Conservation (phyloP, 345 rosid species). For the Arabis hirsuta region DNA sequence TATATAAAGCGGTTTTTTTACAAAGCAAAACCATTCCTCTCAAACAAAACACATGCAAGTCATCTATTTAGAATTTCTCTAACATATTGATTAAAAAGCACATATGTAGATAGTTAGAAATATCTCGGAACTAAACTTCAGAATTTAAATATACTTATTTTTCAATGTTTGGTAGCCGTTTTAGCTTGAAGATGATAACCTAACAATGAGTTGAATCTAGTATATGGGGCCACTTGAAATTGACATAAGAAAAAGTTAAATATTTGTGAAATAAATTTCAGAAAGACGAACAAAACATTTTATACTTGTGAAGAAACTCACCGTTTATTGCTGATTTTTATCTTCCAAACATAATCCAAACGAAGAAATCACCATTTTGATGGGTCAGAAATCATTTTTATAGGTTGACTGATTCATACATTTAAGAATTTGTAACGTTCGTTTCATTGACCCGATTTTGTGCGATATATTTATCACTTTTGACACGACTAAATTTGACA, state of each 20-base stretch:
- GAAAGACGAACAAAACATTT: not conserved
- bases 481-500: constrained; percentile 35
- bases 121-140: not conserved
- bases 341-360: constrained; percentile 5
- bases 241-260: constrained; percentile 6
- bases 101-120: not conserved
- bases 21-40: constrained; percentile 4
- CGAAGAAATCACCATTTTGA: not conserved
- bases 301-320: constrained; percentile 17
- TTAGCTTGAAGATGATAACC: constrained; percentile 37
- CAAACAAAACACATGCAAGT: not conserved
- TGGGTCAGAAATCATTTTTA: constrained; percentile 9
- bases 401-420: not conserved
- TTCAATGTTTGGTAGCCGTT: constrained; percentile 33
- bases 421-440: constrained; percentile 27
- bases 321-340: constrained; percentile 8
- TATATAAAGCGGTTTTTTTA: not conserved
- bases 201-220: constrained; percentile 20
- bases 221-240: constrained; percentile 29
- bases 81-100: constrained; percentile 13
- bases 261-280: not conserved
- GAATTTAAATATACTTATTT: not conserved
- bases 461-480: constrained; percentile 29
- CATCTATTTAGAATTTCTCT: not conserved
- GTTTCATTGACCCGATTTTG: constrained; percentile 22